phyloP scores from a whole-genome alignment of 2,329 filamentous ascomycete species.

The Hymenoscyphus scutula region DNA sequence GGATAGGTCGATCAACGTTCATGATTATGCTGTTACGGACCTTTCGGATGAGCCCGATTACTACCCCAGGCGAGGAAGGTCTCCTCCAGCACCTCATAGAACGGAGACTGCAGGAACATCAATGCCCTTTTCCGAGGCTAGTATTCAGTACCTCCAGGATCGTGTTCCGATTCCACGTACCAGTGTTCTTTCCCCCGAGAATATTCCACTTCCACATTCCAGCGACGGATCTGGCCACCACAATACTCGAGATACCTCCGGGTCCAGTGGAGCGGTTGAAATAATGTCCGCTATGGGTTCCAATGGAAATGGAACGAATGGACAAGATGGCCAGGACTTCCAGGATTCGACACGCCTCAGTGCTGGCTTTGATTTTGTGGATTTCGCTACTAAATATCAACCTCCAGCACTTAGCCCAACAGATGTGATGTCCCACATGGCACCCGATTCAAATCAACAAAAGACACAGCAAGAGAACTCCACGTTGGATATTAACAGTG shows the following conservation, averaged over 20 bases:
- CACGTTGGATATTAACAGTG: background rate
- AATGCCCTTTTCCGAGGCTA: conserved; percentile 10
- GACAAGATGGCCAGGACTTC: background rate
- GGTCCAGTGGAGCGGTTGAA: background rate
- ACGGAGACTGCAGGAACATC: conserved; percentile 5
- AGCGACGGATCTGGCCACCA: background rate
- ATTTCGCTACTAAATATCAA: background rate
- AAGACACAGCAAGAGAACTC: background rate
- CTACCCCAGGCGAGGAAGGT: conserved; percentile 34
- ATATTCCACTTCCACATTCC: conserved; percentile 7
- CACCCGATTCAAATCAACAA: background rate
- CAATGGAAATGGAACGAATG: background rate
- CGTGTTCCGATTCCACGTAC: conserved; percentile 2
- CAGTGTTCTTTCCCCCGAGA: conserved; percentile 6
- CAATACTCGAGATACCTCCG: conserved; percentile 2
- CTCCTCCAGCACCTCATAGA: conserved; percentile 33
- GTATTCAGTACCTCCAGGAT: conserved; percentile 11
- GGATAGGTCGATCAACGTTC: conserved; percentile 20
- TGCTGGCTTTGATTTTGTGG: background rate
- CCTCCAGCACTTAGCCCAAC: background rate
- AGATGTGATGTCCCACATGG: background rate
- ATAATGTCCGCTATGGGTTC: conserved; percentile 1
- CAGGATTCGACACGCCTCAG: conserved; percentile 1
- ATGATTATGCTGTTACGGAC: conserved; percentile 31
- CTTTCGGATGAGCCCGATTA: conserved; percentile 29